Evolutionary conservation across 2,329 filamentous ascomycete genomes (phyloP), one percentile per base, ranked within the genome.

Genomic region (Clonostachys rosea): DNA sequence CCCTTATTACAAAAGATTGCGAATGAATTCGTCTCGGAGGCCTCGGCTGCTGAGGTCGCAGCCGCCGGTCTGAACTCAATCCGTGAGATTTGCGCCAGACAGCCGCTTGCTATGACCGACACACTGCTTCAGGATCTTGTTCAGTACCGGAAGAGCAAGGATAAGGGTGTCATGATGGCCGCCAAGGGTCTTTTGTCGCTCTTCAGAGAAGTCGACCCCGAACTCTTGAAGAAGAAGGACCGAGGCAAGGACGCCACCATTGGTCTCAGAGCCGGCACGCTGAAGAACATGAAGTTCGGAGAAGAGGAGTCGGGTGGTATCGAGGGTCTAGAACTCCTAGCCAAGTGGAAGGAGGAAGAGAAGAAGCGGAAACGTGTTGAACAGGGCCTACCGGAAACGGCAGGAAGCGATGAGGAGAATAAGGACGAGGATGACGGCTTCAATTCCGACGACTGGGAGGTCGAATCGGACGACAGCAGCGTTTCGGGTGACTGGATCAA

Each of bases 121-220:
- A 96, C 91, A 0, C 71, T 99, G n/a, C 71, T 99, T 33, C 92
- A 99, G 65, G 94, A 99, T 73, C 71, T 99, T 45, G 91, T 97
- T 10, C 87, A 94, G 73, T 97, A 99, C 69, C 83, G 89, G 50
- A 96, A 95, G 74, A 95, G 89, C 62, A 99, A 99, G 64, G 94
- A 99, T 62, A 99, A 97, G 74, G 91, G 92, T 50, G 89, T 94
- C n/a, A 91, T 95, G 81, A 97, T 99, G 94, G 94, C 94, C 8
- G 91, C 92, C 13, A 92, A 94, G 65, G 92, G 94, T 53, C 74
- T 99, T 7, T 74, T 99, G 40, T 90, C 89, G 20, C 75, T 99
- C 6, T 99, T 95, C 72, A 79, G 94, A 56, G 91, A 97, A 61
- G 87, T 96, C 13, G 91, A 87, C 35, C 89, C 94, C 0, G 89